Conservation (phyloP, 1,284 basidiomycete genomes). For the Boletellus deceptivus region DNA sequence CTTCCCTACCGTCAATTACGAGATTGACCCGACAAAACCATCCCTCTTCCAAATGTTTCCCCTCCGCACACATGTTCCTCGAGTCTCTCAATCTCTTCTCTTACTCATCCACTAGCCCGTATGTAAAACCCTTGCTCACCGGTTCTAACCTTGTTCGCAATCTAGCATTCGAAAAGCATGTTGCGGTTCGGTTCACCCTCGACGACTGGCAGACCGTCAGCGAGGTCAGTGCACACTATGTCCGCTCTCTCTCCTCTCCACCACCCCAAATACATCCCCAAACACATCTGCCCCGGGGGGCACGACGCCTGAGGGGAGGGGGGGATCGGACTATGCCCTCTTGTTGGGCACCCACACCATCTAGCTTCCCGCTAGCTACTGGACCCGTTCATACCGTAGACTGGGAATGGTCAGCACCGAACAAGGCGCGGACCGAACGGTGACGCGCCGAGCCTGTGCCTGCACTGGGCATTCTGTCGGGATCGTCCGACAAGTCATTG, state of each 20-base stretch:
- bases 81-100: slow-evolving; percentile 49
- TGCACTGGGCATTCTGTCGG: no score
- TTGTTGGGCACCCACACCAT: slow-evolving; percentile 65
- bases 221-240: slow-evolving; percentile 74
- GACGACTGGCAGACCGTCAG: slow-evolving; percentile 94
- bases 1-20: slow-evolving; percentile 48
- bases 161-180: slow-evolving; percentile 78
- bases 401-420: no score
- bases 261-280: slow-evolving; percentile 42
- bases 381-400: no score
- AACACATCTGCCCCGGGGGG: slow-evolving; percentile 33
- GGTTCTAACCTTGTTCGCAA: slow-evolving; percentile 25
- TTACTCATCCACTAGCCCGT: slow-evolving; percentile 27
- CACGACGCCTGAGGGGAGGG: slow-evolving; percentile 3
- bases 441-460: no score
- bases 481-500: no score
- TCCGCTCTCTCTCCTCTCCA: slow-evolving; percentile 53
- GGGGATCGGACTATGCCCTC: slow-evolving; percentile 71
- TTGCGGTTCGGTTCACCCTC: slow-evolving; percentile 86
- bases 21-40: slow-evolving; percentile 42
- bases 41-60: slow-evolving; percentile 40
- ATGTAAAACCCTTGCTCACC: slow-evolving; percentile 38
- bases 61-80: slow-evolving; percentile 43
- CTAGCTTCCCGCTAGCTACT: no score
- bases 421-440: no score